Percentiles rank a stretch among this genome's conserved stretches.
These are phyloP conservation scores for Hawksworthiomyces lignivorus DNA, from an alignment of 2,329 filamentous ascomycete species.

Conservation along the genomic window DNA sequence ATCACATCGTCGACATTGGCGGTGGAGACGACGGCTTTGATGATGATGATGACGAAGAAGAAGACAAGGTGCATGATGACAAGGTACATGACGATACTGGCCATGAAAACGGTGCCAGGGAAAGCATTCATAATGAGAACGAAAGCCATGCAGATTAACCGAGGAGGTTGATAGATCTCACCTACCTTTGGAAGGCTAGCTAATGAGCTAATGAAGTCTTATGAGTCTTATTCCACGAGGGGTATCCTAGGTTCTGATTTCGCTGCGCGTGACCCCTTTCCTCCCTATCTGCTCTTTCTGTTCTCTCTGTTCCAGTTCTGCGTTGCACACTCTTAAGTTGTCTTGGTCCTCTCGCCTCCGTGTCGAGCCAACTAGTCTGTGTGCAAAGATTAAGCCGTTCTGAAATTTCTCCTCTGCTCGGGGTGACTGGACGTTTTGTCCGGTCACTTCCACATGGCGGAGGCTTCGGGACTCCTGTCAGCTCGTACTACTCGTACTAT, in stretches of 20 bases:
- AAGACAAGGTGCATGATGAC: too few relatives aligned
- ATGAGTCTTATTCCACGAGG: too few relatives aligned
- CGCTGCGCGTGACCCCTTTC: too few relatives aligned
- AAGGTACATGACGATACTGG: slow-evolving; percentile 57
- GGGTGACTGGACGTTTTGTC: slow-evolving; percentile 44
- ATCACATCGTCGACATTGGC: slow-evolving; percentile 76
- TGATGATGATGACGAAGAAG: slow-evolving; percentile 63
- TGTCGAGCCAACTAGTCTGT: slow-evolving; percentile 94
- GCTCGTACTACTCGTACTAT: too few relatives aligned
- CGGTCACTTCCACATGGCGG: slow-evolving; percentile 19
- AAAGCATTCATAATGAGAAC: slow-evolving; percentile 24
- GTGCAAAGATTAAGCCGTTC: slow-evolving; percentile 67
- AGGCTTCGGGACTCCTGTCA: slow-evolving; percentile 26
- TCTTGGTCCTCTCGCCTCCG: slow-evolving; percentile 62
- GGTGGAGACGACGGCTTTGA: slow-evolving; percentile 51
- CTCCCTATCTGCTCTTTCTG: background rate
- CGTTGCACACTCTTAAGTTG: slow-evolving; percentile 95
- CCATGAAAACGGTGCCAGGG: slow-evolving; percentile 45
- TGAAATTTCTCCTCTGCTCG: slow-evolving; percentile 21
- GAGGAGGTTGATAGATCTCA: background rate
- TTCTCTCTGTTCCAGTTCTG: background rate
- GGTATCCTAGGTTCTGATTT: too few relatives aligned
- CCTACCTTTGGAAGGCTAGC: too few relatives aligned
- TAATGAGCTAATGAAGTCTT: too few relatives aligned
- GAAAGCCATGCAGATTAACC: background rate